phyloP scores from a whole-genome alignment of 176 grass and related monocot species.

The Aegilops longissima region DNA sequence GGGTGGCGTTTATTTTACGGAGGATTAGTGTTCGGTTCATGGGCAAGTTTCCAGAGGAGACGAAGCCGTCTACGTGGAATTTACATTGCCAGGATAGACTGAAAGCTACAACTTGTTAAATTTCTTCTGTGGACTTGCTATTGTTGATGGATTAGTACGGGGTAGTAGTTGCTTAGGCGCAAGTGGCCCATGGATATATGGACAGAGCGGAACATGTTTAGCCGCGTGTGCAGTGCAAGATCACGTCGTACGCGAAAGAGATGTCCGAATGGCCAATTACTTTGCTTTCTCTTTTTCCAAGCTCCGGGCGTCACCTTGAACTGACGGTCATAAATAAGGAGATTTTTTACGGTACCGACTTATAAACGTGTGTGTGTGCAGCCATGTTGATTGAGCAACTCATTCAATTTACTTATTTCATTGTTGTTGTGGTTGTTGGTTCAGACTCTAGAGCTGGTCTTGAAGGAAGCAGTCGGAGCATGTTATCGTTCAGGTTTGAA shows the following conservation, averaged over 20 bases:
- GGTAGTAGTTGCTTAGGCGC: neutral
- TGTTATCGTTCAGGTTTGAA: too few relatives aligned
- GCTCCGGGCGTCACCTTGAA: neutral
- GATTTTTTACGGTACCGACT: neutral
- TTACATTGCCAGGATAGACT: too few relatives aligned
- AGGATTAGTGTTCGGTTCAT: too few relatives aligned
- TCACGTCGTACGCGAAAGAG: neutral
- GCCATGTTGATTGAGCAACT: neutral
- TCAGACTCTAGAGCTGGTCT: neutral
- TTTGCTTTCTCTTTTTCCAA: neutral
- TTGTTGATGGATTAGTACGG: too few relatives aligned
- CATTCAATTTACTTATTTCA: neutral
- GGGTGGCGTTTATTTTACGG: too few relatives aligned
- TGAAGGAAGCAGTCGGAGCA: too few relatives aligned
- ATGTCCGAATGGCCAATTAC: neutral
- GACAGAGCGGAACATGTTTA: neutral
- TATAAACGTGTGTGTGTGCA: neutral
- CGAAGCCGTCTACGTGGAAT: too few relatives aligned
- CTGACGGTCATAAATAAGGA: neutral
- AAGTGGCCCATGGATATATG: neutral
- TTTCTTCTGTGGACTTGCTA: too few relatives aligned
- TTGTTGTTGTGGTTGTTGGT: neutral
- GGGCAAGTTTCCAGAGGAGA: too few relatives aligned
- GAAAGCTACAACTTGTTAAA: too few relatives aligned
- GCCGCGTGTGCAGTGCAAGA: neutral